Evolutionary conservation across 345 rosid genomes (phyloP).

Genomic region (Kandelia obovata): DNA sequence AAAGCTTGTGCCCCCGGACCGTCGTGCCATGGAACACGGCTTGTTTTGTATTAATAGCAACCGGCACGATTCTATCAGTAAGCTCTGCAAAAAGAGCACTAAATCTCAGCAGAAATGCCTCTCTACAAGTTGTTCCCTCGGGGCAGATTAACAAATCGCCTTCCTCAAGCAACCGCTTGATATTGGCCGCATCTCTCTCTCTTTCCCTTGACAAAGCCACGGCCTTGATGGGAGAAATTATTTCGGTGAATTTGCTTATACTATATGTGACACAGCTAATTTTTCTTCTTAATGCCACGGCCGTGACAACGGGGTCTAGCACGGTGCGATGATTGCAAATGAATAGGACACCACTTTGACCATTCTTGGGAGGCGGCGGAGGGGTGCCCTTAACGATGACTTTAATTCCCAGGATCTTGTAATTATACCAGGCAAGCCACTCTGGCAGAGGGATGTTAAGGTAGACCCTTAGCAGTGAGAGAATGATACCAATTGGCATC

Average conservation of each 20-base stretch:
- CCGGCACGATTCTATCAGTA: conserved; percentile 82
- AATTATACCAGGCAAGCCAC: conserved; percentile 51
- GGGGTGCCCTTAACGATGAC: conserved; percentile 58
- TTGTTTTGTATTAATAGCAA: conserved; percentile 79
- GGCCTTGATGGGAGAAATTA: conserved; percentile 81
- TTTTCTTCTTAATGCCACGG: conserved; percentile 78
- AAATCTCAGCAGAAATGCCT: conserved; percentile 79
- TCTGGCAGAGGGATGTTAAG: conserved; percentile 64
- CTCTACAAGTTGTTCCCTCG: conserved; percentile 94
- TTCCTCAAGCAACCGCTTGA: conserved; percentile 71
- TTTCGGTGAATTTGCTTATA: conserved; percentile 80
- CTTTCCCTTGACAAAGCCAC: conserved; percentile 89
- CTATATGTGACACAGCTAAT: conserved; percentile 93
- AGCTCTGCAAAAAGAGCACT: conserved; percentile 92
- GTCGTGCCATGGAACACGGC: conserved; percentile 82
- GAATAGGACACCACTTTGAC: conserved; percentile 76
- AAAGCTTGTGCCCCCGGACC: conserved; percentile 66
- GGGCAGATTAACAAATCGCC: conserved; percentile 95
- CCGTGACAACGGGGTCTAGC: conserved; percentile 77
- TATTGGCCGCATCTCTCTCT: conserved; percentile 68
- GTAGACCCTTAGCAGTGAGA: conserved; percentile 57
- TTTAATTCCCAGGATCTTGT: conserved; percentile 53
- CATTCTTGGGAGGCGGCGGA: conserved; percentile 69
- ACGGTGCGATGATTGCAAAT: conserved; percentile 89
- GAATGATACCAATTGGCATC: conserved; percentile 59